Evolutionary conservation across 306 rosid species (phyloP), one percentile per base, ranked within the genome.

Genomic region (Gleditsia sinensis): DNA sequence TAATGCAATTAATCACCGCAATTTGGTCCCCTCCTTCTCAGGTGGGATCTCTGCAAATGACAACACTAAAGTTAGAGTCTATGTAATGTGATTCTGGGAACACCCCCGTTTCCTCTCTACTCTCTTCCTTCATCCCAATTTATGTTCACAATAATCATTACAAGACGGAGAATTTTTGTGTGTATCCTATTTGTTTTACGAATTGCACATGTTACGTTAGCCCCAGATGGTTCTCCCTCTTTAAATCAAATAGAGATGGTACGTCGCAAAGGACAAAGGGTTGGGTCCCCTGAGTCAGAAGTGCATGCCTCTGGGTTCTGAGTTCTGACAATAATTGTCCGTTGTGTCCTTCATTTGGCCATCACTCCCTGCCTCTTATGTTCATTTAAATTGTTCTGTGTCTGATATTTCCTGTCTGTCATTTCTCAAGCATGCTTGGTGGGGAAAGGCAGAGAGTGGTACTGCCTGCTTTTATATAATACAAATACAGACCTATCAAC

Each of bases 11-110:
- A 57, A 16, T 30, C 37, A 9, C 25, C n/a, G 54, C 23, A 6
- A 12, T 58, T 67, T 67, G 74, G 75, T 58, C 82, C 56, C 43
- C 42, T 78, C 70, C 55, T 39, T 81, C 79, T 60, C 62, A 76
- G 69, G 67, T 14, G n/a, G 78, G 46, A 53, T 67, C 54, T 68
- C 72, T 62, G 36, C 9, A 68, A 30, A 68, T 69, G 74, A 45
- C 36, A 68, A 34, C 42, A 32, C 45, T 16, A 34, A 36, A 24
- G 17, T 64, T 58, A n/a, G 13, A 49, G 14, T 21, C 40, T 63
- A n/a, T 14, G 9, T 28, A 30, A 30, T 55, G 12, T 32, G 24
- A 34, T 28, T 28, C 32, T 77, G 7, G 36, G 70, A 67, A 67
- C 34, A 16, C 32, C 55, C 42, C 27, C 37, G 2, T 28, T 28